Percentiles rank a stretch among this genome's conserved stretches.
phyloP scores from a whole-genome alignment of 2,329 filamentous ascomycete species.

The Capronia americana region DNA sequence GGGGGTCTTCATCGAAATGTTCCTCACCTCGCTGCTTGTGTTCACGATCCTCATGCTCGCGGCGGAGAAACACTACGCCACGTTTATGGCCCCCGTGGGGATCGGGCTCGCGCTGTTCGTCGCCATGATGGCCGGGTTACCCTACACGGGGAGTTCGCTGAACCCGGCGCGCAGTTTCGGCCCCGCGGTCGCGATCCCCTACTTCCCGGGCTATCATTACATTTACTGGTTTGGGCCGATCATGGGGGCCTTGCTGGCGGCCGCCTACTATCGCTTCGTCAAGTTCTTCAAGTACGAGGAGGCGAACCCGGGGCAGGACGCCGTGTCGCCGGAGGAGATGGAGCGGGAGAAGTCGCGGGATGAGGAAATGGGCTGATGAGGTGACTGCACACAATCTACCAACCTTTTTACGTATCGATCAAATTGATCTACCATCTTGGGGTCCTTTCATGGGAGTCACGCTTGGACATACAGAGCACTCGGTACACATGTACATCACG shows the following conservation, averaged over 20 bases:
- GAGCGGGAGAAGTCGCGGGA: conserved; percentile 13
- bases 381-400: not conserved
- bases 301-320: conserved; percentile 61
- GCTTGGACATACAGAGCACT: not conserved
- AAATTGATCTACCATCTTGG: too few relatives aligned
- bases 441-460: not conserved
- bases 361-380: conserved; percentile 5
- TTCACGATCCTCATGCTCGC: conserved; percentile 73
- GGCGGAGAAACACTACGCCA: conserved; percentile 74
- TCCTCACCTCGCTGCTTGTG: conserved; percentile 68
- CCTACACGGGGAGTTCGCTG: conserved; percentile 56
- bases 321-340: conserved; percentile 23
- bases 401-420: not conserved
- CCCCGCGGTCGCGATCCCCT: conserved; percentile 52
- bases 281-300: conserved; percentile 51
- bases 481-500: not conserved
- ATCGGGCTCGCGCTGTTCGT: conserved; percentile 76
- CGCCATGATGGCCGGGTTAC: conserved; percentile 47
- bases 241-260: conserved; percentile 54
- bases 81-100: conserved; percentile 72
- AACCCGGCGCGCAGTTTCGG: conserved; percentile 57
- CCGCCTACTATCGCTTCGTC: conserved; percentile 56
- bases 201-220: conserved; percentile 55
- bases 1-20: conserved; percentile 71
- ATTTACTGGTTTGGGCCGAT: conserved; percentile 48